Base-by-base conservation (phyloP, 2,329 filamentous ascomycete species). In the Botrytis galanthina region DNA sequence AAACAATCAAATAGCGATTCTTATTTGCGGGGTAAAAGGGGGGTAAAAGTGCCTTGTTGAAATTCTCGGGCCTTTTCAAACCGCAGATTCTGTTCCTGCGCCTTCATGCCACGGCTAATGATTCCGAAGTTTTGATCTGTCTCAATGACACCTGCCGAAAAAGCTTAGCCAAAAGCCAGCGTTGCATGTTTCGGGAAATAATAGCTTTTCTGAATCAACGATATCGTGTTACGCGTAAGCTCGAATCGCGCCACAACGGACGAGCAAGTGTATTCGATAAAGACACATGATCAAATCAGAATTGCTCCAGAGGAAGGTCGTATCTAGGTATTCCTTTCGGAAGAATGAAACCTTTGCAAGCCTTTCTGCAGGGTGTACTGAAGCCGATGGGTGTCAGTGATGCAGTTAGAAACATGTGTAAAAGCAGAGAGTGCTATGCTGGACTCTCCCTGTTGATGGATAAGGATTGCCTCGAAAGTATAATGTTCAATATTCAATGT, bases 1-100 rank as follows among this genome's bases (percentile, higher is more conserved):
- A 12, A 54, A 42, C 9, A 37, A 35, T 57, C 39, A 18, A 67
- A 59, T 60, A 14, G 8, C 2, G 5, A 44, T 48, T 37, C 42
- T 61, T 16, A 61, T 70, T 70, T 60, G 51, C 20, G 16, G 51
- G 66, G 67, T 61, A 37, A 69, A 57, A 32, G 37, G 37, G 46
- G 46, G 46, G 20, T 48, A 48, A 22, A 48, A 22, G 16, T 10
- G 46, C 46, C 66, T 48, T 29, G 29, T 26, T 29, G 22, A 26
- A n/a, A 57, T 10, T 22, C 39, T 69, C 48, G 66, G 66, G 37
- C 66, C 37, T 69, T 69, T 22, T 69, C 46, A 48, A 29, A 46
- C 29, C 29, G 63, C 10, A 57, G 2, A 26, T 61, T 37, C 20
- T 61, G 59, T 39, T 42, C 35, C 60, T 62, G 51, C 39, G 22